phyloP scores from a whole-genome alignment of 306 rosid species.

The Prosopis cineraria region DNA sequence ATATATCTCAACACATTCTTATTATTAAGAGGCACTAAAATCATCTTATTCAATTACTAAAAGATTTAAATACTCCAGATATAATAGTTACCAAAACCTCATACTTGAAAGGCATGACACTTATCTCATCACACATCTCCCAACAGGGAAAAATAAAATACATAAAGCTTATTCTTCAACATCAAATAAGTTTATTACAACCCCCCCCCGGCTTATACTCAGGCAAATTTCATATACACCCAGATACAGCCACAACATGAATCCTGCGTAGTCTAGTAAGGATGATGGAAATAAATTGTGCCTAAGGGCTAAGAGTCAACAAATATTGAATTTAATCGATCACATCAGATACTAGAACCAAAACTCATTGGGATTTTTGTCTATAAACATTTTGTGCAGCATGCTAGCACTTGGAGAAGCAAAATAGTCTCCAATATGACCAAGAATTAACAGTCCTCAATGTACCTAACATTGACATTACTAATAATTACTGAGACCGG shows the following conservation, averaged over 20 bases:
- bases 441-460: not conserved
- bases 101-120: not conserved
- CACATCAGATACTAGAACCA: not conserved
- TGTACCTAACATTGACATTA: not conserved
- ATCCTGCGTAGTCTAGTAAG: not conserved
- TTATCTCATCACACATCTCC: not conserved
- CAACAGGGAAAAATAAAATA: not conserved
- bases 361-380: not conserved
- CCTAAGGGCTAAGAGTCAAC: constrained; percentile 4
- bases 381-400: not conserved
- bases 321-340: not conserved
- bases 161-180: not conserved
- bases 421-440: not conserved
- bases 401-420: not conserved
- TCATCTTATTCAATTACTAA: not conserved
- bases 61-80: not conserved
- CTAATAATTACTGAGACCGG: not conserved
- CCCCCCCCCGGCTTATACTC: not conserved
- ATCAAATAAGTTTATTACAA: not conserved
- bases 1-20: not conserved
- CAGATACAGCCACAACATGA: not conserved
- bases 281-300: not conserved
- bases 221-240: not conserved
- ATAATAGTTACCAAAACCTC: not conserved
- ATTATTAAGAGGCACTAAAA: not conserved